phyloP scores from a whole-genome alignment of 495 filamentous ascomycete genomes.

The Massariosphaeria phaeospora region DNA sequence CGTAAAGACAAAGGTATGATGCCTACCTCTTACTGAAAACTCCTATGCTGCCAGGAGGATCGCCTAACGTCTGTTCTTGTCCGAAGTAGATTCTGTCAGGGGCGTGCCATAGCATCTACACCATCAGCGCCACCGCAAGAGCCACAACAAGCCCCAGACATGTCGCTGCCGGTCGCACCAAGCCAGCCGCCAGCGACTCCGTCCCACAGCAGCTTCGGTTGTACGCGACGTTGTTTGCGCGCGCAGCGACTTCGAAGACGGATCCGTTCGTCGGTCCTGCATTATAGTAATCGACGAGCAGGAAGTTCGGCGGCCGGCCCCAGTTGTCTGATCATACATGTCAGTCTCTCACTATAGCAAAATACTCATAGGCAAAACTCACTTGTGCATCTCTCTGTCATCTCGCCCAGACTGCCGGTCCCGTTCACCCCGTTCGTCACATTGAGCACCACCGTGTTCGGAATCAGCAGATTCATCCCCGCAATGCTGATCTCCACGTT shows the following conservation, averaged over 20 bases:
- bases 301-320: slow-evolving; percentile 72
- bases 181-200: slow-evolving; percentile 1
- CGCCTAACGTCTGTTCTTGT: too few species aligned
- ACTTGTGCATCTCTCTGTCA: slow-evolving; percentile 64
- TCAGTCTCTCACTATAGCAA: background rate
- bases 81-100: too few species aligned
- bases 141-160: slow-evolving; percentile 6
- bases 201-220: slow-evolving; percentile 66
- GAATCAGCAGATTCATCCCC: slow-evolving; percentile 61
- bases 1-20: too few species aligned
- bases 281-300: slow-evolving; percentile 90
- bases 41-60: too few species aligned
- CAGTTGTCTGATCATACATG: slow-evolving; percentile 44
- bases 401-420: slow-evolving; percentile 64
- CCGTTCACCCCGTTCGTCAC: slow-evolving; percentile 65
- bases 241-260: slow-evolving; percentile 85
- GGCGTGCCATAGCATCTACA: too few species aligned
- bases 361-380: slow-evolving; percentile 30
- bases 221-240: slow-evolving; percentile 81
- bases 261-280: slow-evolving; percentile 65
- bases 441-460: slow-evolving; percentile 61
- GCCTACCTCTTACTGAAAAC: too few species aligned
- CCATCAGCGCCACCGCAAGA: background rate
- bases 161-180: background rate
- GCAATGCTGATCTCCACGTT: slow-evolving; percentile 66